Base-by-base conservation (phyloP, 306 rosid species). In the Boehmeria nivea region DNA sequence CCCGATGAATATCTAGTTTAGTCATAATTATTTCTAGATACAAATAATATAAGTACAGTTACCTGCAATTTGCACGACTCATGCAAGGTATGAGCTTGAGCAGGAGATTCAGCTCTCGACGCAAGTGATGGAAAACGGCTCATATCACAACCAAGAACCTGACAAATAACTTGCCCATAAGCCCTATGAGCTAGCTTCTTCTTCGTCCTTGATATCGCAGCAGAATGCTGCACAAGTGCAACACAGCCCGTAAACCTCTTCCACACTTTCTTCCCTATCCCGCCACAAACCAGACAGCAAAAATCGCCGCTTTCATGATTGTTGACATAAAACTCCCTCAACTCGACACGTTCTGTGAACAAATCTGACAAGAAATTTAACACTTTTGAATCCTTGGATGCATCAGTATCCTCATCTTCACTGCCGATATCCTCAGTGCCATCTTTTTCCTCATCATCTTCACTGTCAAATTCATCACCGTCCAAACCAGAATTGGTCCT, bases 141-240 rank as follows among this genome's bases (percentile, higher is more conserved):
- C 27, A 72, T n/a, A 55, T 79, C 84, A 84, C 83, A 79, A 62
- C 87, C 89, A 56, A 77, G 62, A 54, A 85, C 59, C 66, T 71
- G 75, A 61, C 84, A 79, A 55, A 85, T 62, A 60, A 76, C 71
- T 46, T 18, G 74, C 8, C 79, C 88, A 72, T 76, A 85, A 62
- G 86, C 86, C 76, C 84, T 68, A 40, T 82, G 94, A 57, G 94
- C 89, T 6, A 47, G 72, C 63, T 18, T 82, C 62, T 79, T 82
- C 69, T 51, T 64, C 19, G 89, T 79, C 68, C 64, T 75, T 17
- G 54, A 46, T 21, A 77, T 73, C 6, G 89, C 28, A 65, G 73
- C 74, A 3, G 83, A 74, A 68, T 85, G 94, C 22, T 82, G 89
- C 68, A 79, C 64, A 40, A 85, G 77, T 8, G 68, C 80, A 58